Evolutionary conservation across 192 early-diverging fungal species (phyloP).

Genomic region (Linnemannia schmuckeri): DNA sequence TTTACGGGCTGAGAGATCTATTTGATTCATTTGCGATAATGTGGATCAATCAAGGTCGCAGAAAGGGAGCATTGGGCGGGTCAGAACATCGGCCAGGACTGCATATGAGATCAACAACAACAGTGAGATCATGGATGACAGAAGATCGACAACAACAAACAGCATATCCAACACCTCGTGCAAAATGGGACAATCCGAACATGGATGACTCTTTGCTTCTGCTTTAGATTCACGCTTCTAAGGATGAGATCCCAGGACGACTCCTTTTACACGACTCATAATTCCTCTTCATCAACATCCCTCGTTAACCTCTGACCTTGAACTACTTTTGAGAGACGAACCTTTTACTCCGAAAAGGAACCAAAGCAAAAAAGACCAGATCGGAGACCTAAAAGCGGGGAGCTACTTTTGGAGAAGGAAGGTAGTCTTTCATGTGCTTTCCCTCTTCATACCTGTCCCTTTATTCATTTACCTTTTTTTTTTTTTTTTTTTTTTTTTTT

Average conservation of each 20-base stretch:
- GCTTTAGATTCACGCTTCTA: background rate
- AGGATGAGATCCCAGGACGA: background rate
- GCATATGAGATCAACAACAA: too few relatives aligned
- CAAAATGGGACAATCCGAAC: too few relatives aligned
- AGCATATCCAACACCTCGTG: too few relatives aligned
- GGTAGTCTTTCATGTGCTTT: background rate
- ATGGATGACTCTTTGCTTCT: background rate
- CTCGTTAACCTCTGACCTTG: background rate
- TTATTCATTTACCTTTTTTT: background rate
- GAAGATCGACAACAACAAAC: too few relatives aligned
- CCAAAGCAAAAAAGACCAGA: background rate
- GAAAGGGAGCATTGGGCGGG: too few relatives aligned
- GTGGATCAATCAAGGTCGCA: too few relatives aligned
- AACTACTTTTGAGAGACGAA: background rate
- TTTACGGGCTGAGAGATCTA: too few relatives aligned
- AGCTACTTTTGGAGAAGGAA: constrained; percentile 1
- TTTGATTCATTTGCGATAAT: too few relatives aligned
- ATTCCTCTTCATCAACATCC: background rate
- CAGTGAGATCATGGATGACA: too few relatives aligned
- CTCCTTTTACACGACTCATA: background rate
- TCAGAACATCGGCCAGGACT: too few relatives aligned
- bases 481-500: background rate
- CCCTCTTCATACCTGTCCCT: background rate
- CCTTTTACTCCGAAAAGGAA: background rate
- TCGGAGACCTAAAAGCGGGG: constrained; percentile 14